Percentiles rank a stretch among this genome's conserved stretches.
phyloP scores from a whole-genome alignment of 176 grass and related monocot genomes.

The Otatea glauca region DNA sequence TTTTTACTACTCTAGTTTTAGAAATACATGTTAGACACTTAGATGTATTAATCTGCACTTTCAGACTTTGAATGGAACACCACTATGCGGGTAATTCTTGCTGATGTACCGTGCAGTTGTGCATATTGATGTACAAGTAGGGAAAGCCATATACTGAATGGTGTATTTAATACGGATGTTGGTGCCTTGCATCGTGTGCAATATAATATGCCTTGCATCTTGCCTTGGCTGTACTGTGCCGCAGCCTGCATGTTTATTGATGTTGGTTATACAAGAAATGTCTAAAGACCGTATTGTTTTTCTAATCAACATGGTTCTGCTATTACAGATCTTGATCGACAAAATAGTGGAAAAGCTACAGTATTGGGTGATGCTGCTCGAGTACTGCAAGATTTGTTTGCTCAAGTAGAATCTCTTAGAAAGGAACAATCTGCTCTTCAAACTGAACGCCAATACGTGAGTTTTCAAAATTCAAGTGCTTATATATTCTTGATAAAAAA shows the following conservation, averaged over 20 bases:
- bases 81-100: not conserved
- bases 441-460: conserved; percentile 69
- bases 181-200: not conserved
- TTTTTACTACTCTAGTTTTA: not conserved
- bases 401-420: conserved; percentile 70
- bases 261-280: conserved; percentile 22
- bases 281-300: conserved; percentile 10
- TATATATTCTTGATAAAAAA: not conserved
- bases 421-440: conserved; percentile 68
- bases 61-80: conserved; percentile 2
- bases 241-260: not conserved
- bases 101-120: not conserved
- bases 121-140: not conserved
- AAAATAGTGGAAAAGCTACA: conserved; percentile 72
- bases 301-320: conserved; percentile 39
- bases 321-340: conserved; percentile 70
- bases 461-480: conserved; percentile 40
- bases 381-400: conserved; percentile 60
- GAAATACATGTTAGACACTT: not conserved
- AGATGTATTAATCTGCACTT: not conserved
- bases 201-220: not conserved
- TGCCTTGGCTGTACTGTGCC: not conserved
- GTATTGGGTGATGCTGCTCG: conserved; percentile 67
- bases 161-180: conserved; percentile 1
- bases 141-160: conserved; percentile 17